A percentile compares a stretch with the other conserved stretches of the same genome.
Conservation (phyloP, 768 basidiomycete species). For the Austroboletus eburneus region DNA sequence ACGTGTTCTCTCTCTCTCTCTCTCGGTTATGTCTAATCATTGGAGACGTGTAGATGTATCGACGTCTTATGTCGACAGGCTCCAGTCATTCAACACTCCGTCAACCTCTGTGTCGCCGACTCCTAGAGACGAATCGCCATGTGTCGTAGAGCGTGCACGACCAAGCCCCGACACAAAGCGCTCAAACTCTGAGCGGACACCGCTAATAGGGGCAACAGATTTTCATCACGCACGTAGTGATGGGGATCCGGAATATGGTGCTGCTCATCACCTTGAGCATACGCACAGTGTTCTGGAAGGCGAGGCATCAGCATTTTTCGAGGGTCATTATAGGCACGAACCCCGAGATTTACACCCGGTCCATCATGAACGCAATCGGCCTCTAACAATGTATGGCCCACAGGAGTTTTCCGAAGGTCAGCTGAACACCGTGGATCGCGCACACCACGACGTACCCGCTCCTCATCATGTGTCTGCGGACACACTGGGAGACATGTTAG, state of each 20-base stretch:
- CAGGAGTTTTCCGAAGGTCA: slow-evolving; percentile 1
- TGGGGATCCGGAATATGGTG: slow-evolving; percentile 15
- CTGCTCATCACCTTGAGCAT: slow-evolving; percentile 4
- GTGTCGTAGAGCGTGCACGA: slow-evolving; percentile 2
- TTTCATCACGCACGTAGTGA: background rate
- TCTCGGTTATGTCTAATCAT: background rate
- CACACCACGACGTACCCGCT: background rate
- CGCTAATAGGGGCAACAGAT: slow-evolving; percentile 11
- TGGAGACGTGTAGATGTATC: slow-evolving; percentile 52
- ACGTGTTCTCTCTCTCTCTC: slow-evolving; percentile 23
- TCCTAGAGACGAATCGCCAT: slow-evolving; percentile 18
- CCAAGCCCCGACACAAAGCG: slow-evolving; percentile 4
- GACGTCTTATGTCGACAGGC: slow-evolving; percentile 67
- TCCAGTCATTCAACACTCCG: slow-evolving; percentile 60
- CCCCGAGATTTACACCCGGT: slow-evolving; percentile 19
- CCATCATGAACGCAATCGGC: slow-evolving; percentile 29
- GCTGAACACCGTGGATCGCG: background rate
- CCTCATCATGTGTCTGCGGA: slow-evolving; percentile 12
- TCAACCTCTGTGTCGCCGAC: slow-evolving; percentile 37
- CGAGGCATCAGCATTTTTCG: slow-evolving; percentile 20
- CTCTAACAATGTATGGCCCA: slow-evolving; percentile 20
- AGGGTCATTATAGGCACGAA: slow-evolving; percentile 37
- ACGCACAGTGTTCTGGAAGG: background rate
- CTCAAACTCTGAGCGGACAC: slow-evolving; percentile 15
- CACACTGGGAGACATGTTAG: background rate